A percentile compares a stretch with the other conserved stretches of the same genome.
Conservation (phyloP, 192 early-diverging fungal genomes). For the Gaertneriomyces sp. region DNA sequence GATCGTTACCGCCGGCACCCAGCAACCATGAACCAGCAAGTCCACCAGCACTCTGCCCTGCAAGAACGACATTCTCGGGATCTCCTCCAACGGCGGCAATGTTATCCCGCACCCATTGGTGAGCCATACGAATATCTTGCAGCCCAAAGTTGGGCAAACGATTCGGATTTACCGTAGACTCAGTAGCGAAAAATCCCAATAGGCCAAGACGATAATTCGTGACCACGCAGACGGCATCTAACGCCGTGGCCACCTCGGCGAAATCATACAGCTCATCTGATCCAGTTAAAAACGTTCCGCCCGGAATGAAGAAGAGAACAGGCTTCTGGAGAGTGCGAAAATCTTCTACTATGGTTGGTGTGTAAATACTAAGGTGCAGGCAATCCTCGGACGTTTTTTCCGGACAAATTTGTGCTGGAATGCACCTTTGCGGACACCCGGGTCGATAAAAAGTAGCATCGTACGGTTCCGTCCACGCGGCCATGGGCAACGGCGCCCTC, state of each 20-base stretch:
- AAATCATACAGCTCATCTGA: slow-evolving; percentile 7
- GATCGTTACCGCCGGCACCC: too few relatives aligned
- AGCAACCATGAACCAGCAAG: slow-evolving; percentile 1
- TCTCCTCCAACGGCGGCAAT: slow-evolving; percentile 62
- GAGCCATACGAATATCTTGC: slow-evolving; percentile 33
- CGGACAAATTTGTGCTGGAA: background rate
- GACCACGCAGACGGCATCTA: slow-evolving; percentile 26
- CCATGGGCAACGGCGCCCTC: slow-evolving; percentile 2
- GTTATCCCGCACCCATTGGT: slow-evolving; percentile 57
- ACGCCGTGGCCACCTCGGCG: background rate
- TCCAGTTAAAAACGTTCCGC: slow-evolving; percentile 20
- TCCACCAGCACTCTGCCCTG: slow-evolving; percentile 55
- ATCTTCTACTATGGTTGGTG: background rate
- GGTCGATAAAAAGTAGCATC: background rate
- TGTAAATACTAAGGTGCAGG: slow-evolving; percentile 33
- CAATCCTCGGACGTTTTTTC: slow-evolving; percentile 29
- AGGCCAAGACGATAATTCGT: slow-evolving; percentile 42
- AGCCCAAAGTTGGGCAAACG: slow-evolving; percentile 32
- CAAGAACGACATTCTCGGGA: slow-evolving; percentile 48
- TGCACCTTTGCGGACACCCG: background rate
- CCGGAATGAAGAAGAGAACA: slow-evolving; percentile 36
- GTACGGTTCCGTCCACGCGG: background rate
- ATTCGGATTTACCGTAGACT: background rate
- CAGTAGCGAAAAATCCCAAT: slow-evolving; percentile 31
- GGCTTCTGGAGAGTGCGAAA: slow-evolving; percentile 1